Conservation (phyloP, 2,329 filamentous ascomycete species). For the Aspergillus jensenii region DNA sequence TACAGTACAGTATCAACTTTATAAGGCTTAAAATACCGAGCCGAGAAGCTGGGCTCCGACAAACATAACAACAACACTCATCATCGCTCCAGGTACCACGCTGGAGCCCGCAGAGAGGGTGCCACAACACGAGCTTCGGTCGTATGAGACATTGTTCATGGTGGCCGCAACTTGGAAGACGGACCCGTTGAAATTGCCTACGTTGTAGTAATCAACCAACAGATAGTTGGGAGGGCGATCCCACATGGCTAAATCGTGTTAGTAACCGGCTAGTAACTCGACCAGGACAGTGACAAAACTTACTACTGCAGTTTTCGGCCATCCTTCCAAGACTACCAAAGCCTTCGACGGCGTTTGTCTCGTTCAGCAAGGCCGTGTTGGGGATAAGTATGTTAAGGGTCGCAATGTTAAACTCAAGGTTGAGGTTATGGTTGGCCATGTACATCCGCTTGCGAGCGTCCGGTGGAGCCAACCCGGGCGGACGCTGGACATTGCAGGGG, state of each 20-base stretch:
- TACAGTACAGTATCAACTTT: slow-evolving; percentile 11
- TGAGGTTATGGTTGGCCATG: slow-evolving; percentile 88
- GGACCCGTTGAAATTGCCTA: slow-evolving; percentile 65
- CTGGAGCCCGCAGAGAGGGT: slow-evolving; percentile 26
- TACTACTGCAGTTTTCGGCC: slow-evolving; percentile 61
- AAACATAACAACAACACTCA: slow-evolving; percentile 22
- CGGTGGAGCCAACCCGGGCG: slow-evolving; percentile 60
- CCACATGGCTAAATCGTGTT: slow-evolving; percentile 52
- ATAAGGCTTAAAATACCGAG: slow-evolving; percentile 22
- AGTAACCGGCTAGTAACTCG: slow-evolving; percentile 3
- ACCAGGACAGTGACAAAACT: slow-evolving; percentile 11
- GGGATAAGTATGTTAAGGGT: slow-evolving; percentile 67
- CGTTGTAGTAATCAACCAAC: slow-evolving; percentile 84
- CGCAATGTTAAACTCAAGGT: slow-evolving; percentile 70
- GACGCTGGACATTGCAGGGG: slow-evolving; percentile 76
- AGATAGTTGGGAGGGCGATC: slow-evolving; percentile 71
- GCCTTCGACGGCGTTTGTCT: slow-evolving; percentile 68
- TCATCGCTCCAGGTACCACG: slow-evolving; percentile 19
- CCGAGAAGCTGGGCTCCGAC: slow-evolving; percentile 24
- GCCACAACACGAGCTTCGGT: slow-evolving; percentile 40
- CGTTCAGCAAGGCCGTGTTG: slow-evolving; percentile 66
- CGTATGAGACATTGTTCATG: slow-evolving; percentile 73
- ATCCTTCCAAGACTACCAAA: slow-evolving; percentile 66
- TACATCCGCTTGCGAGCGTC: slow-evolving; percentile 67
- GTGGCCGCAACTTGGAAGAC: slow-evolving; percentile 73